Base-by-base conservation (phyloP, 75 land plant genomes). In the Pseudotsuga menziesii region DNA sequence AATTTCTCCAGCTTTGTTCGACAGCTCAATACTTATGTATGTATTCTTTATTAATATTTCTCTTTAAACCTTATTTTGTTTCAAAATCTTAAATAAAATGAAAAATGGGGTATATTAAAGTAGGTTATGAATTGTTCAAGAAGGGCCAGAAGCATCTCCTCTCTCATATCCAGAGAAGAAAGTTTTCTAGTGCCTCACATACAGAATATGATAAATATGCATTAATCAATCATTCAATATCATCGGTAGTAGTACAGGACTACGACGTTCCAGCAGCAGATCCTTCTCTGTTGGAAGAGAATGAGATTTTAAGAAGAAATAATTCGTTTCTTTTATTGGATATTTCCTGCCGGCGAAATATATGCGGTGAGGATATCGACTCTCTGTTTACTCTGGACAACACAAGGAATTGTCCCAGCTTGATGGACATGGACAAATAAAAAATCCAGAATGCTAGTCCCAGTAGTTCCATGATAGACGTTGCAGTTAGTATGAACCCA, bases 21-120 rank as follows among this genome's bases (percentile, higher is more conserved):
- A n/a, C 99, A 96, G 79, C 97, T 96, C 75, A 96, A 94, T 79
- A 94, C 94, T 41, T 94, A 95, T 59, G 98, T 95, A 80, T 83
- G 95, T 75, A 39, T 48, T 48, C 11, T 29, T 29, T 29, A 29
- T 29, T 29, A 0, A n/a, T n/a, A n/a, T 48, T 48, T 9, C 12
- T 48, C 54, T 9, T 48, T 11, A 11, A 48, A 9, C 2, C 9
- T 48, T n/a, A n/a, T n/a, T n/a, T n/a, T n/a, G n/a, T n/a, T n/a
- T n/a, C n/a, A n/a, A n/a, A n/a, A n/a, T n/a, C n/a, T n/a, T n/a
- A n/a, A n/a, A n/a, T n/a, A n/a, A n/a, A n/a, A n/a, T n/a, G n/a
- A n/a, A n/a, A n/a, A n/a, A n/a, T n/a, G n/a, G n/a, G n/a, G n/a
- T n/a, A n/a, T n/a, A n/a, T n/a, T n/a, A n/a, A n/a, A n/a, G n/a